Evolutionary conservation across 306 rosid genomes (phyloP).

Genomic region (Cucumis sativus): DNA sequence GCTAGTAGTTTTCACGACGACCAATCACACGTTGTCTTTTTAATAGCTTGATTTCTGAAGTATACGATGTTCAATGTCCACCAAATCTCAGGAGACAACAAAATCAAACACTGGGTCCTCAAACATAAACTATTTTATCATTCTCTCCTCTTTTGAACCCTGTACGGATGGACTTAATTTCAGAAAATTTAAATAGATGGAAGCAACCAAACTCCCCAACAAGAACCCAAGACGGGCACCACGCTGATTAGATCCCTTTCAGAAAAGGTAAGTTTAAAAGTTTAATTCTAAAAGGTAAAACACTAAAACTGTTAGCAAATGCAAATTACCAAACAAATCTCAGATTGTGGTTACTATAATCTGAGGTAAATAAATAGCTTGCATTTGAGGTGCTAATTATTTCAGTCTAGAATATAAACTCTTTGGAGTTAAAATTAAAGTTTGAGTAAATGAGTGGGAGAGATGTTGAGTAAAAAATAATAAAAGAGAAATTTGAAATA

Average conservation of each 20-base stretch:
- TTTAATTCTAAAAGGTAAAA: too few relatives aligned
- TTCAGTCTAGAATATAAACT: too few relatives aligned
- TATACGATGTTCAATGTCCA: neutral
- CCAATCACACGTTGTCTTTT: neutral
- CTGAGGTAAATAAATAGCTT: too few relatives aligned
- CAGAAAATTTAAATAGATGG: neutral
- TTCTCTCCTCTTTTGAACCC: neutral
- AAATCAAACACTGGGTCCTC: neutral
- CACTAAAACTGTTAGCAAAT: too few relatives aligned
- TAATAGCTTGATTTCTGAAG: neutral
- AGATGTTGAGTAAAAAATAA: too few relatives aligned
- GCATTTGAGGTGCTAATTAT: too few relatives aligned
- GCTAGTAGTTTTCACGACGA: neutral
- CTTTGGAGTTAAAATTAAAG: too few relatives aligned
- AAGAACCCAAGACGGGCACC: neutral
- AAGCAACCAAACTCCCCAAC: neutral
- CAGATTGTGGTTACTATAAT: too few relatives aligned
- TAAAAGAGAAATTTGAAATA: too few relatives aligned
- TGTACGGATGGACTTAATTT: neutral
- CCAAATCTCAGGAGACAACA: neutral
- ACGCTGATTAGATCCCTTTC: neutral
- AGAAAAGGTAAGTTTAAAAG: neutral
- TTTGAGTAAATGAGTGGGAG: too few relatives aligned
- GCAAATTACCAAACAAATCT: too few relatives aligned
- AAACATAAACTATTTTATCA: neutral